Evolutionary conservation across 2,329 filamentous ascomycete species (phyloP), one percentile per base, ranked within the genome.

Genomic region (Aciculosporium take): DNA sequence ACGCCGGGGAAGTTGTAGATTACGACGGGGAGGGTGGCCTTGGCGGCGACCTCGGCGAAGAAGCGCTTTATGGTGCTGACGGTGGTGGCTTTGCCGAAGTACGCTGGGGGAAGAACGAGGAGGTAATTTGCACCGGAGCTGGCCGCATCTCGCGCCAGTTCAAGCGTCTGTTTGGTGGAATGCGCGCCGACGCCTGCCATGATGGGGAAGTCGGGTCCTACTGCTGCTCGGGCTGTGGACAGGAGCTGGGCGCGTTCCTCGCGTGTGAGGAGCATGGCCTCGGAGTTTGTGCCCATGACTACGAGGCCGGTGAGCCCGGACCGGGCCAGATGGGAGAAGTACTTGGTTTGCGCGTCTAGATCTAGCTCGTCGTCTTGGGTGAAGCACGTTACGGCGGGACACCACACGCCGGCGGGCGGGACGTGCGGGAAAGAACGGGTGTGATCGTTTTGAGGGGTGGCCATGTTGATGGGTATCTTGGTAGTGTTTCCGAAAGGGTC

Each of bases 131-230:
- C 45, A 3, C 45, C 43, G 4, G 40, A 37, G 2, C 4, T 3
- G 17, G 64, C 62, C 1, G 78, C 78, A 51, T 81, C 78, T 23
- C 56, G 51, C 41, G 77, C 67, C 45, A 69, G 71, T 54, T 79
- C 71, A 1, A 79, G 64, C 3, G 74, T 72, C 57, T 82, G 77
- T 47, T 68, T 68, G 2, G 74, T 81, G 13, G 74, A 79, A 56
- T 81, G 77, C 0, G 71, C 76, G 15, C 75, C 69, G 6, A 76
- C 72, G 27, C 79, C 79, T 64, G 39, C 87, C 69, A 91, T 87
- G 49, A 94, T 69, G 24, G 88, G 87, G 60, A 89, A 94, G 59
- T 89, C 80, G 0, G 85, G 83, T 0, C 88, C 87, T 37, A 93
- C 81, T 39, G 76, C 76, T 54, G 85, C 81, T 43, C 87, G 76